These are phyloP conservation scores for Magnaporthales sp. DNA, from an alignment of 2,329 filamentous ascomycete genomes.

Conservation along the genomic window DNA sequence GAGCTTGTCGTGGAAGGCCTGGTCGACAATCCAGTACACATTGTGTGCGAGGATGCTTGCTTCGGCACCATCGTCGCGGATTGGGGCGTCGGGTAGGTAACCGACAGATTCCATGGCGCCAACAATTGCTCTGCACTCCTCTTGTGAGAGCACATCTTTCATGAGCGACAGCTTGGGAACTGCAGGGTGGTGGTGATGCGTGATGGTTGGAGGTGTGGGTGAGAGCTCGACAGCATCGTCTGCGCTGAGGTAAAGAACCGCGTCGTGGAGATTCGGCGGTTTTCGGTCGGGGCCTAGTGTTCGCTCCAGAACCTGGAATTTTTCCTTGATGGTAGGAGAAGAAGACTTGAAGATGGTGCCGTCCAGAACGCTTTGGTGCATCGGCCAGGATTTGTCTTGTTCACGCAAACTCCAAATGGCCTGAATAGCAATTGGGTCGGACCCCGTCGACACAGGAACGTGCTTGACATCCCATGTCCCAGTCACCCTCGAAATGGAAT, in stretches of 20 bases:
- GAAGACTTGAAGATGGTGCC: constrained; percentile 39
- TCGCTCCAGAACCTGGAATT: constrained; percentile 51
- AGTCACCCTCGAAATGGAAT: constrained; percentile 54
- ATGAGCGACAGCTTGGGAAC: constrained; percentile 55
- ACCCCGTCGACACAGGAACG: constrained; percentile 17
- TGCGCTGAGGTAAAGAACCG: constrained; percentile 53
- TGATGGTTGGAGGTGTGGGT: constrained; percentile 32
- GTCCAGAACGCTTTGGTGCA: constrained; percentile 49
- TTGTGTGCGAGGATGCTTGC: constrained; percentile 61
- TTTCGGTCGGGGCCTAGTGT: constrained; percentile 52
- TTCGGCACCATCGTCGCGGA: constrained; percentile 53
- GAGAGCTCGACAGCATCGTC: constrained; percentile 48
- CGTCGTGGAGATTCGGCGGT: constrained; percentile 59
- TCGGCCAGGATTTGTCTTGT: background rate
- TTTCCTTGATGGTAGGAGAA: constrained; percentile 25
- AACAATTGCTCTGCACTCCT: constrained; percentile 59
- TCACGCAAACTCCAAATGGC: constrained; percentile 42
- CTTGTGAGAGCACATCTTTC: constrained; percentile 47
- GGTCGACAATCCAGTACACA: constrained; percentile 64
- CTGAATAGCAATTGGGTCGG: constrained; percentile 41
- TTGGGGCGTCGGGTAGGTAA: constrained; percentile 59
- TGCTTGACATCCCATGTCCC: constrained; percentile 43
- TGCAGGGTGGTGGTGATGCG: constrained; percentile 48
- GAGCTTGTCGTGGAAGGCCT: constrained; percentile 51
- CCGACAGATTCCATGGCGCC: constrained; percentile 56